These are phyloP conservation scores for Prunus dulcis DNA, from an alignment of 306 rosid species.

Conservation along the genomic window DNA sequence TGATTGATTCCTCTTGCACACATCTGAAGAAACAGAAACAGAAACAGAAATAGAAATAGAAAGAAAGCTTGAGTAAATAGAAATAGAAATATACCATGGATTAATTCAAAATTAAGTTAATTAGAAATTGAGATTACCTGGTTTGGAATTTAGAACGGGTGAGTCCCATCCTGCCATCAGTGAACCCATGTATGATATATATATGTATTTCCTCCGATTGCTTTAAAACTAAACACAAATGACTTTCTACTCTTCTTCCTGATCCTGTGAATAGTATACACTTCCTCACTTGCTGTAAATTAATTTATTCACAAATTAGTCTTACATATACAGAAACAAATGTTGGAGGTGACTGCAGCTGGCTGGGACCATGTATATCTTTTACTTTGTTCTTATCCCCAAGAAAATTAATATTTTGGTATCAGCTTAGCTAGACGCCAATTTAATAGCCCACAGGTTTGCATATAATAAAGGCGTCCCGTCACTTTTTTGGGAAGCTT, in stretches of 20 bases:
- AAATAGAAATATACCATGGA: not conserved
- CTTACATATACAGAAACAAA: not conserved
- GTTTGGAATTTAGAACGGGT: conserved; percentile 29
- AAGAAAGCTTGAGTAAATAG: too few relatives aligned
- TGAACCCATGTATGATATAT: conserved; percentile 59
- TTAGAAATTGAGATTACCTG: conserved; percentile 36
- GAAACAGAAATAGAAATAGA: too few relatives aligned
- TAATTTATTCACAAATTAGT: not conserved
- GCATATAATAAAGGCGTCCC: not conserved
- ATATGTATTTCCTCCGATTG: not conserved
- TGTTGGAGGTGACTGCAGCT: not conserved
- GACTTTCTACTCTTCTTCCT: not conserved
- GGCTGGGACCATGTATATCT: not conserved
- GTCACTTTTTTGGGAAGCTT: too few relatives aligned
- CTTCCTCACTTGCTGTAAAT: not conserved
- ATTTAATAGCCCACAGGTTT: not conserved
- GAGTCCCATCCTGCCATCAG: conserved; percentile 83
- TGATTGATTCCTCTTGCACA: conserved; percentile 46
- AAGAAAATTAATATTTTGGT: too few relatives aligned
- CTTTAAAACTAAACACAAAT: not conserved
- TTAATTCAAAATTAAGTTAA: not conserved
- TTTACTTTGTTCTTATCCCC: conserved; percentile 36
- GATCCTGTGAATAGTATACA: not conserved
- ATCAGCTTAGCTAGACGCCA: not conserved
- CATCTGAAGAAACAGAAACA: conserved; percentile 17